Conservation (phyloP, 768 basidiomycete species). For the Nidula microcarpa region DNA sequence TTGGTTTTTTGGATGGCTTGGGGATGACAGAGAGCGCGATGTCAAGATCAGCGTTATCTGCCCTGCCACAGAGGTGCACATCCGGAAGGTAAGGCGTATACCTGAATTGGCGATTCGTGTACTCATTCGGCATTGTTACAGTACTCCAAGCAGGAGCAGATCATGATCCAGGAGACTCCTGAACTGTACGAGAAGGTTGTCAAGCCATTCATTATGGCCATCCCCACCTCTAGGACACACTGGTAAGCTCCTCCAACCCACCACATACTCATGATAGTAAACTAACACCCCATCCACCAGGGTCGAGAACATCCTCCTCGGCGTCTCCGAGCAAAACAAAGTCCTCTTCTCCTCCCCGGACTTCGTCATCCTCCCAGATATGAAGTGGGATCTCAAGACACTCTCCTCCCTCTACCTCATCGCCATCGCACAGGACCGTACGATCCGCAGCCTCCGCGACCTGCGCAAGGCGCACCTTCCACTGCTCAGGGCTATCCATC, state of each 20-base stretch:
- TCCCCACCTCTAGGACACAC: slow-evolving; percentile 74
- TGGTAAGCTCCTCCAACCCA: slow-evolving; percentile 47
- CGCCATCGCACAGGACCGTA: slow-evolving; percentile 61
- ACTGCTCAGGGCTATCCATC: slow-evolving; percentile 64
- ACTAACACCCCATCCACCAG: slow-evolving; percentile 29
- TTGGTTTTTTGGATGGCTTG: slow-evolving; percentile 75
- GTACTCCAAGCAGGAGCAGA: slow-evolving; percentile 72
- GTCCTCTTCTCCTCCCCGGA: slow-evolving; percentile 60
- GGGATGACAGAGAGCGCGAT: slow-evolving; percentile 46
- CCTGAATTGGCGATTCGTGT: too few species aligned
- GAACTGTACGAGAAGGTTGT: slow-evolving; percentile 69
- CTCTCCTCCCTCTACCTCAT: slow-evolving; percentile 82
- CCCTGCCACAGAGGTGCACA: slow-evolving; percentile 88
- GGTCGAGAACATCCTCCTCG: slow-evolving; percentile 82
- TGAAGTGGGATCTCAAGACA: slow-evolving; percentile 91
- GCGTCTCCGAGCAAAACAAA: slow-evolving; percentile 70
- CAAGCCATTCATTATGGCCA: slow-evolving; percentile 72
- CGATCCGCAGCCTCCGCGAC: slow-evolving; percentile 75
- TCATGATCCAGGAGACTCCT: slow-evolving; percentile 83
- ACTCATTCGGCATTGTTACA: slow-evolving; percentile 17
- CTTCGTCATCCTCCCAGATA: slow-evolving; percentile 87
- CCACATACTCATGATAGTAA: background rate
- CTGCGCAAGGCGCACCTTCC: slow-evolving; percentile 60
- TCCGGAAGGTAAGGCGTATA: slow-evolving; percentile 59
- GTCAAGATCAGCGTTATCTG: slow-evolving; percentile 82